These are phyloP conservation scores for Tricholoma sp. DNA, from an alignment of 768 basidiomycete species.

Conservation along the genomic window DNA sequence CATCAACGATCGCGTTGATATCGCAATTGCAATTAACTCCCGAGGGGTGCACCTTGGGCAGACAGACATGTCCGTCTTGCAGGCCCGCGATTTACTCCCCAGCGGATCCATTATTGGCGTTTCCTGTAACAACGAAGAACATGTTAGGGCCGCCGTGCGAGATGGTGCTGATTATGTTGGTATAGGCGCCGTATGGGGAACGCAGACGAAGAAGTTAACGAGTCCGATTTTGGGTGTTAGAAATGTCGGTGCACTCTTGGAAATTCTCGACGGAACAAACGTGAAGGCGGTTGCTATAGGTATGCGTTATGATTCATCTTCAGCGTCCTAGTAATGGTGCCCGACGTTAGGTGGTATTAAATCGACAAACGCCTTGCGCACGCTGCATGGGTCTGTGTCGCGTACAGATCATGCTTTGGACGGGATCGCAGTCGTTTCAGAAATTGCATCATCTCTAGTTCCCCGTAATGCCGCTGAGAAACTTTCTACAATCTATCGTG, in stretches of 20 bases:
- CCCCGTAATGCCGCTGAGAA: slow-evolving; percentile 48
- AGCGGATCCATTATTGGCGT: slow-evolving; percentile 71
- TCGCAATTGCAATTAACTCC: slow-evolving; percentile 72
- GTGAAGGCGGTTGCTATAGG: slow-evolving; percentile 85
- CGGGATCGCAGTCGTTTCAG: slow-evolving; percentile 87
- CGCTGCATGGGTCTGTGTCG: slow-evolving; percentile 67
- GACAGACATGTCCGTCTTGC: slow-evolving; percentile 68
- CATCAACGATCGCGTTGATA: slow-evolving; percentile 86
- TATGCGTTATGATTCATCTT: slow-evolving; percentile 25
- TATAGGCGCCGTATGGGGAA: slow-evolving; percentile 80
- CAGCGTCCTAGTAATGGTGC: not conserved
- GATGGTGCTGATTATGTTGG: slow-evolving; percentile 82
- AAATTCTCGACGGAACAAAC: slow-evolving; percentile 53
- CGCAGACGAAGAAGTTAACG: slow-evolving; percentile 70
- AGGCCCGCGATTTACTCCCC: slow-evolving; percentile 67
- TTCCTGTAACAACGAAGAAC: slow-evolving; percentile 63
- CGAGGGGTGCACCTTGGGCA: slow-evolving; percentile 89
- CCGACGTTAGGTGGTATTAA: slow-evolving; percentile 68
- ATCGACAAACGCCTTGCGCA: slow-evolving; percentile 66
- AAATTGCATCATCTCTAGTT: slow-evolving; percentile 63
- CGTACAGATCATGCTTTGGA: slow-evolving; percentile 54
- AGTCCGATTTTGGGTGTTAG: slow-evolving; percentile 65
- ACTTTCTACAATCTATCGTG: slow-evolving; percentile 37
- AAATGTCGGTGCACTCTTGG: slow-evolving; percentile 63
- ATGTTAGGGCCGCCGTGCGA: slow-evolving; percentile 56